Evolutionary conservation across 768 basidiomycete genomes (phyloP), one percentile per base, ranked within the genome.

Genomic region (Amanita phalloides): DNA sequence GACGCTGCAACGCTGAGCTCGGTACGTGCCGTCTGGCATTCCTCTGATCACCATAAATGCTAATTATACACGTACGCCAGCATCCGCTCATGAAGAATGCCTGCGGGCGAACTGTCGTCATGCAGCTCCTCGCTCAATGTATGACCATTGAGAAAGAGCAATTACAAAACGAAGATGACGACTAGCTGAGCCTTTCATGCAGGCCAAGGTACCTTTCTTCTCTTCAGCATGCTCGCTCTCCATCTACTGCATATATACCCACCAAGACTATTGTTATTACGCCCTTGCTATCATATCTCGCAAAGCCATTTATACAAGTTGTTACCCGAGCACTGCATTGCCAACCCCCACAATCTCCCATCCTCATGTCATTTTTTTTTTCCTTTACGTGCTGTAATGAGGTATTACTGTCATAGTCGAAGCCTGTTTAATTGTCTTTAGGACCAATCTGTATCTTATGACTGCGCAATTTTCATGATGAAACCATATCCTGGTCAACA

Each of bases 301-400:
- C 58, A 75, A 17, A 60, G 44, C 71, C 76, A 62, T 71, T 68
- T 65, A 79, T 75, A 57, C 73, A 81, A 42, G n/a, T 28, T 45
- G 44, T 26, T 44, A 44, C 43, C 23, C 13, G 23, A 43, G 21
- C 11, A 87, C 87, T 54, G 82, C 82, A 58, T 89, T 86, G 44
- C 88, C 79, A 3, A 78, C 78, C 30, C 30, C 30, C 30, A 30
- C 30, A 8, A 30, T 30, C 65, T 75, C 68, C 64, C 85, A 78
- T 57, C 81, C 81, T 52, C 71, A 73, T 4, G 90, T 84, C n/a
- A 93, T 11, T 57, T 92, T 92, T 61, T 13, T 13, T 95, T 90
- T 66, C 91, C 89, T 3, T 81, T 77, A 60, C 82, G 86, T 64
- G 94, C 92, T 4, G 82, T 81, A 51, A 94, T 83, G 69, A 94